Evolutionary conservation across 257 asterid species (phyloP).

Genomic region (Solanum corneliomulleri): DNA sequence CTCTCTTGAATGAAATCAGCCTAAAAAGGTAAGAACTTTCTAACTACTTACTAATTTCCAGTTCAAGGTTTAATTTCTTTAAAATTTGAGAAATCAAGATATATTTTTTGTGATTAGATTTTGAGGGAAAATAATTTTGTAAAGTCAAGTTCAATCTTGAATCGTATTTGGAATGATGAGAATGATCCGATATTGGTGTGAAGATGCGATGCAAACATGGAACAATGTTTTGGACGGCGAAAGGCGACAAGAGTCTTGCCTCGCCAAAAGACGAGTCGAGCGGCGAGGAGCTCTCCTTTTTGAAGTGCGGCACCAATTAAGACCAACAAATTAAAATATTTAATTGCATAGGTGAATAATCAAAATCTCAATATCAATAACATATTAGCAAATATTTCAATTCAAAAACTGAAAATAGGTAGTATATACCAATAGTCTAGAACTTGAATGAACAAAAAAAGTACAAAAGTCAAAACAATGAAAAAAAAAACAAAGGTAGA

Average conservation of each 20-base stretch:
- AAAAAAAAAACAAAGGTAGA: background rate
- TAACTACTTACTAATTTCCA: background rate
- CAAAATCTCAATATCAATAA: background rate
- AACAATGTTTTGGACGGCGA: background rate
- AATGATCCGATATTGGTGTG: background rate
- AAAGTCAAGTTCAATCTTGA: background rate
- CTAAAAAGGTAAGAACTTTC: background rate
- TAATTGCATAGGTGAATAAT: background rate
- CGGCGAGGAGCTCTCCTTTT: background rate
- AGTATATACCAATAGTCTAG: background rate
- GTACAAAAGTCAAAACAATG: background rate
- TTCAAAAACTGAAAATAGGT: background rate
- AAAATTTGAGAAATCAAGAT: background rate
- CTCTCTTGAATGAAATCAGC: background rate
- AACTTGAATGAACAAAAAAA: background rate
- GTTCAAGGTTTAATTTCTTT: background rate
- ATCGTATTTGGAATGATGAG: background rate
- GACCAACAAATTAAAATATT: background rate
- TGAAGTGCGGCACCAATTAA: background rate
- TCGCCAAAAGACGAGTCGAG: background rate
- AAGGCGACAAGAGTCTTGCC: background rate
- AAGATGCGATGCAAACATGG: background rate
- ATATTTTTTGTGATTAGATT: background rate
- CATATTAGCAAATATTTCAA: background rate
- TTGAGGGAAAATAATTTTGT: background rate